These are phyloP conservation scores for Populus davidiana DNA, from an alignment of 345 rosid species.

Conservation along the genomic window DNA sequence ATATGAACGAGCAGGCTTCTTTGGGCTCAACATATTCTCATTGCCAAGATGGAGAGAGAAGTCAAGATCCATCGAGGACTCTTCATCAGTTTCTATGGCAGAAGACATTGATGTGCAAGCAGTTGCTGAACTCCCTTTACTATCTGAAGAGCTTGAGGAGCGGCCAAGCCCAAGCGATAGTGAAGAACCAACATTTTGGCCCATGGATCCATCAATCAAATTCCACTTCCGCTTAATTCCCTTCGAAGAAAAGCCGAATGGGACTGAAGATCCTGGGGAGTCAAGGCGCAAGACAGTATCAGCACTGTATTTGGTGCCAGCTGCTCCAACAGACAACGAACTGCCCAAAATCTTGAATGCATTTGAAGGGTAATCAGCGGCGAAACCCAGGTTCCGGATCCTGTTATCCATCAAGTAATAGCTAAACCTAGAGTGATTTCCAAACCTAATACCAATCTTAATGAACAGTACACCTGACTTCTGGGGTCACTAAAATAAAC, in stretches of 20 bases:
- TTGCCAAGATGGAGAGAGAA: conserved; percentile 79
- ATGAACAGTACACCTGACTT: conserved; percentile 54
- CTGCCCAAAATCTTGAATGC: conserved; percentile 52
- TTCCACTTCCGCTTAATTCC: conserved; percentile 79
- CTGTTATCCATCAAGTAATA: conserved; percentile 55
- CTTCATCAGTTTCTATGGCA: conserved; percentile 83
- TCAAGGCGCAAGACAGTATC: conserved; percentile 79
- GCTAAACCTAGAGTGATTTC: conserved; percentile 27
- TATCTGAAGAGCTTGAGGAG: conserved; percentile 82
- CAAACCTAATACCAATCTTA: conserved; percentile 44
- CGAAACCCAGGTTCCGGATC: conserved; percentile 43
- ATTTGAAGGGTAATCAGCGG: conserved; percentile 48
- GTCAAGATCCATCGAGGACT: conserved; percentile 80
- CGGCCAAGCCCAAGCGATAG: conserved; percentile 72
- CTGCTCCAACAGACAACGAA: conserved; percentile 41
- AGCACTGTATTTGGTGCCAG: conserved; percentile 28
- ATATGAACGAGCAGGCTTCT: conserved; percentile 36
- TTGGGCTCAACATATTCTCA: conserved; percentile 42
- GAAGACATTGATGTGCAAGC: conserved; percentile 69
- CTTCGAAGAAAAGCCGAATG: conserved; percentile 34
- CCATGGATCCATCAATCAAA: conserved; percentile 43
- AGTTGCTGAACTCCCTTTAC: conserved; percentile 81
- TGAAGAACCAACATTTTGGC: conserved; percentile 50
- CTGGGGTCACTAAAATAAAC: conserved; percentile 43
- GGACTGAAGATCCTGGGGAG: conserved; percentile 52